Base-by-base conservation (phyloP, 805 yeast genomes). In the Sugiyamaella smithiae region DNA sequence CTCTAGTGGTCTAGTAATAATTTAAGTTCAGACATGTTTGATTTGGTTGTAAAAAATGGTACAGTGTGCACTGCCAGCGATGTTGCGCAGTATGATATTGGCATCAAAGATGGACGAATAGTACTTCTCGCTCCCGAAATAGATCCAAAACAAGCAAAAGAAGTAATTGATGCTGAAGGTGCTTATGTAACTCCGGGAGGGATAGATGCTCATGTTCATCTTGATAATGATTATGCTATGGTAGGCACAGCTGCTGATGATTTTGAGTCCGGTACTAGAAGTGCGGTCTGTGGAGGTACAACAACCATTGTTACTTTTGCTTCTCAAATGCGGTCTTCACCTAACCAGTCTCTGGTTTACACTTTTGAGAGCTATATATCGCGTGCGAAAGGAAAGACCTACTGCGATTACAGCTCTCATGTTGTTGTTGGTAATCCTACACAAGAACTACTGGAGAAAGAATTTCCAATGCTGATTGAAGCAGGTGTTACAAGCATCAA, bases 271-370 rank as follows among this genome's bases (percentile, higher is more conserved):
- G 76, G 72, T 3, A 61, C 75, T 0, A 63, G 67, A 59, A 64
- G 70, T 51, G 73, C 76, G 1, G 63, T 71, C 19, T 71, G 70
- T n/a, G 77, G 77, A 43, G 77, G 77, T 11, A 73, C 73, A 4
- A 73, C 77, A 1, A 68, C 76, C 0, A 62, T 73, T 29, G 55
- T 73, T 36, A 67, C 73, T 4, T 73, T 73, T 61, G 57, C 70
- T 2, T 25, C 22, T 9, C 31, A 40, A 14, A 23, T 32, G 35
- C 7, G 33, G 14, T 23, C 44, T 9, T 11, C 44, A 5, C 44
- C 31, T 3, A 22, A 22, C 9, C 22, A 8, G 4, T 11, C n/a
- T 4, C 20, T 28, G 26, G 44, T 40, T 14, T 17, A n/a, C 19
- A 11, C 16, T 8, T 40, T 40, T 16, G 56, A 61, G 25, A 62